Evolutionary conservation across 305 asterid genomes (phyloP).

Genomic region (Nicotiana rustica): DNA sequence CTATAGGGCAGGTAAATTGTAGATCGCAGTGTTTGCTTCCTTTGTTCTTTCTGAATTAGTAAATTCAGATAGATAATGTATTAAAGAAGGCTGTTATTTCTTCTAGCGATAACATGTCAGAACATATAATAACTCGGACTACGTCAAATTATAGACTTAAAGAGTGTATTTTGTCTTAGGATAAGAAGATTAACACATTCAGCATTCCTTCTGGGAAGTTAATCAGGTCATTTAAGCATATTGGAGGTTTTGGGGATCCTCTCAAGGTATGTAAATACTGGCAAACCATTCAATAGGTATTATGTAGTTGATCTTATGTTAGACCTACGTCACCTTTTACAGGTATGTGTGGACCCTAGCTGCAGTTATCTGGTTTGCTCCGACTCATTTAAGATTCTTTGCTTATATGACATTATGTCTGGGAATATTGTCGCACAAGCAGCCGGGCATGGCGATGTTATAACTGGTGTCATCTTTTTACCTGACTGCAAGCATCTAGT

Average conservation of each 20-base stretch:
- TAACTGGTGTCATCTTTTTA: constrained; percentile 67
- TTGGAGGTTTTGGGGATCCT: constrained; percentile 56
- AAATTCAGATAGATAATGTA: constrained; percentile 8
- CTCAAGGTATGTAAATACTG: constrained; percentile 54
- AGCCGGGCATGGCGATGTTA: constrained; percentile 60
- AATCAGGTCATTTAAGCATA: constrained; percentile 59
- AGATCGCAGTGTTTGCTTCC: constrained; percentile 11
- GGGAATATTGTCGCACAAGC: constrained; percentile 74
- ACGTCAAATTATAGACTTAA: background rate
- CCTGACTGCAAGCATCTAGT: constrained; percentile 69
- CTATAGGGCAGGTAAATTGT: constrained; percentile 58
- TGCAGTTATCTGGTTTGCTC: constrained; percentile 67
- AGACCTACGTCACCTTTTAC: constrained; percentile 38
- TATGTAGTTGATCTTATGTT: constrained; percentile 1
- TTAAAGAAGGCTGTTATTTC: background rate
- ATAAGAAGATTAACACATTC: constrained; percentile 61
- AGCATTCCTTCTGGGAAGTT: constrained; percentile 60
- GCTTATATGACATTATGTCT: constrained; percentile 59
- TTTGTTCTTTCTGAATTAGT: background rate
- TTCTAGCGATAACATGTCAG: background rate
- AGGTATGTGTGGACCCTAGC: constrained; percentile 67
- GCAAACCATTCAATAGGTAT: constrained; percentile 5
- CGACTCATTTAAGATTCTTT: constrained; percentile 59
- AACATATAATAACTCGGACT: background rate
- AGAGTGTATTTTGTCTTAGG: constrained; percentile 44